Evolutionary conservation across 73 alveolate genomes (phyloP), one percentile per base, ranked within the genome.

Genomic region (Paramecium sonneborni): DNA sequence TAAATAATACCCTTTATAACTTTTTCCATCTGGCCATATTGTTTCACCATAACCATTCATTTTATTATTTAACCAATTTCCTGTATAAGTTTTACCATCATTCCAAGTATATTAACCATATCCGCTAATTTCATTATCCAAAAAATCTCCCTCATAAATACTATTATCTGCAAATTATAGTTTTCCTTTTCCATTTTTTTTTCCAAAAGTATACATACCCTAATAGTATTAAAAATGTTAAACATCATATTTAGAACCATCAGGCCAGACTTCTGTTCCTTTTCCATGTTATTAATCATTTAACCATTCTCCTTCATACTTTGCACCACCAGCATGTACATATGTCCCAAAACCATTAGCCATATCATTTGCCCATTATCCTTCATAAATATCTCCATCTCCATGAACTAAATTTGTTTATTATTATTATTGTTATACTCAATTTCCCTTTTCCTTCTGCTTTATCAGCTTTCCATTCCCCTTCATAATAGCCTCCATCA

Each of bases 331-430:
- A 56, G 92, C 67, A 82, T 79, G 96, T 21, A 57, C 32, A 85
- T 85, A 95, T 32, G 28, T 56, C 11, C 99, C 99, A 72, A 57
- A 87, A n/a, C 99, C 99, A 95, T 96, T 93, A 24, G 96, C 96
- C 37, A 86, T 57, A 41, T 87, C 96, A 46, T 93, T 92, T 56
- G 18, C 38, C 96, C 97, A 93, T 34, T 39, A n/a, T 20, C 97
- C 97, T 20, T 93, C 95, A 85, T 93, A 92, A 46, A 72, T 82
- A 55, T 93, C 95, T 35, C 95, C 95, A 90, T 93, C 95, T 23
- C 95, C 94, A 74, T 93, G 93, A 20, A 93, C 74, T 76, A 76
- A 10, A 8, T 39, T 23, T 41, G 11, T 18, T n/a, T 10, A 6
- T n/a, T 10, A 6, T 1, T 2, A 18, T 76, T n/a, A 70, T 30